Evolutionary conservation across 2,329 filamentous ascomycete genomes (phyloP), one percentile per base, ranked within the genome.

Genomic region (Arthrobotrys entomopaga): DNA sequence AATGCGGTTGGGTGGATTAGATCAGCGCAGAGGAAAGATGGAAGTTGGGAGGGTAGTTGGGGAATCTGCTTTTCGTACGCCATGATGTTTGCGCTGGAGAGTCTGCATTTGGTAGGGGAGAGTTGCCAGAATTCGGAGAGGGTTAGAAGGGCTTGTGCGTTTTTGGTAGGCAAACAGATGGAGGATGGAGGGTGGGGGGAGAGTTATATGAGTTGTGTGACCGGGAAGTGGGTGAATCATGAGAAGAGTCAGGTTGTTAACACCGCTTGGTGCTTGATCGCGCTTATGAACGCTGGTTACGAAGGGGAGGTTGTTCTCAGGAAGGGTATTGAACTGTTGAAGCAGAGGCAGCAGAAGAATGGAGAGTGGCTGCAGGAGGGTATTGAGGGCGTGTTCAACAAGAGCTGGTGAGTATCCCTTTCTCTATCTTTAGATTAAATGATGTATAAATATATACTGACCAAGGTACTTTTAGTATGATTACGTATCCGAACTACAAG

Each of bases 401-500:
- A 97, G 84, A 95, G 90, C 79, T 98, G 94, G 88, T 89, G 81
- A 83, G 87, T 86, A 42, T 34, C 38, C 4, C 4, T n/a, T 19
- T n/a, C n/a, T 34, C 40, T 24, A 34, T 15, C 19, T 54, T 48
- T n/a, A 29, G 34, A n/a, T 63, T 20, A 38, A 22, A 54, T 56
- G 29, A 73, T 43, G 63, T 63, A 13, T n/a, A n/a, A n/a, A n/a
- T n/a, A n/a, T 19, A 1, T 22, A 24, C 38, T 34, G 19, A 26
- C 22, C 8, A 10, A n/a, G n/a, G n/a, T 54, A 5, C 24, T 6
- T 43, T 19, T 79, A 89, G 88, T 85, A 98, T 97, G 92, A 99
- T 99, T 77, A 95, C 92, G 0, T 99, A 99, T 80, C 94, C 94
- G 49, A 99, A 99, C 84, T 99, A 99, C 85, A 99, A 98, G 84